phyloP scores from a whole-genome alignment of 2,329 filamentous ascomycete species.

The Ramularia endophylla region DNA sequence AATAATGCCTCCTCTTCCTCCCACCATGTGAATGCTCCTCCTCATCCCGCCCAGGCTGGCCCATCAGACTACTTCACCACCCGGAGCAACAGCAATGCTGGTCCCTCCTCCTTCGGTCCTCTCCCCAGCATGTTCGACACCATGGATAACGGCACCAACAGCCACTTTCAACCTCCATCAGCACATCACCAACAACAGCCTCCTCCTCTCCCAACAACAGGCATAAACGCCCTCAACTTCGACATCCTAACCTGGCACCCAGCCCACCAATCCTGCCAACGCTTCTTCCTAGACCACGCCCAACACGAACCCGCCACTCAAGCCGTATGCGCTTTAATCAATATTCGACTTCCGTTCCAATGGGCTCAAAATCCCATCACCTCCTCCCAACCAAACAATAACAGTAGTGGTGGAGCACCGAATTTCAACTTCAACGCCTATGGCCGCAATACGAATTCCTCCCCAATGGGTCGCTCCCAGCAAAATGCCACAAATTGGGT shows the following conservation, averaged over 20 bases:
- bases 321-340: conserved; percentile 82
- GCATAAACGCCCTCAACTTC: conserved; percentile 47
- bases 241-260: conserved; percentile 93
- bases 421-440: conserved; percentile 18
- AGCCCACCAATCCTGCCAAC: conserved; percentile 80
- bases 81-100: too few relatives aligned
- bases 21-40: too few relatives aligned
- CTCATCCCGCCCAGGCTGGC: too few relatives aligned
- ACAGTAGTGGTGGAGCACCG: neutral
- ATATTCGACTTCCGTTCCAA: conserved; percentile 86
- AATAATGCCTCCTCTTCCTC: neutral
- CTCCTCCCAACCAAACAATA: conserved; percentile 28
- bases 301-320: conserved; percentile 80
- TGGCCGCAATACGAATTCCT: conserved; percentile 35
- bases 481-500: conserved; percentile 37
- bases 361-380: conserved; percentile 49
- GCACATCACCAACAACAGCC: too few relatives aligned
- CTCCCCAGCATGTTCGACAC: conserved; percentile 5
- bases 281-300: conserved; percentile 86
- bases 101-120: too few relatives aligned
- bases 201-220: conserved; percentile 7
- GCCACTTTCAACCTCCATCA: too few relatives aligned
- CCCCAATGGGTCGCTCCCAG: conserved; percentile 10
- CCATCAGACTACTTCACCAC: too few relatives aligned
- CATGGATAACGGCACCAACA: conserved; percentile 10